phyloP scores from a whole-genome alignment of 768 basidiomycete species.

The Scleroderma citrinum region DNA sequence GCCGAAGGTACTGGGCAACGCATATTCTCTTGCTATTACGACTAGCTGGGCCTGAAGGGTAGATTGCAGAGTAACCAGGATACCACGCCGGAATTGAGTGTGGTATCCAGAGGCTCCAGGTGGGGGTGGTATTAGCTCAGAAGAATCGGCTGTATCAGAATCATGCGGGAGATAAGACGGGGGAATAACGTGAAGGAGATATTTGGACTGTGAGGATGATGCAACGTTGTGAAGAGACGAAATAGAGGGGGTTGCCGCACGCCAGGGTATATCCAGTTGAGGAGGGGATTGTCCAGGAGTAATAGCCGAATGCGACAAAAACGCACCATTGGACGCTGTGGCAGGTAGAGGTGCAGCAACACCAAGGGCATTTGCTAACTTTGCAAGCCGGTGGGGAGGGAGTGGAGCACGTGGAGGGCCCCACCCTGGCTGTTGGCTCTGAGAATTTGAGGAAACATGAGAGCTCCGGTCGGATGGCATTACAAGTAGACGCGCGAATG shows the following conservation, averaged over 20 bases:
- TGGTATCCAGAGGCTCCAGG: conserved; percentile 68
- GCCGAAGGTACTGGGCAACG: conserved; percentile 80
- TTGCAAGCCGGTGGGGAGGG: conserved; percentile 71
- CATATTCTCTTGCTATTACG: conserved; percentile 91
- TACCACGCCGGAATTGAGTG: conserved; percentile 73
- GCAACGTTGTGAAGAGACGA: conserved; percentile 34
- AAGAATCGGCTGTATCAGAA: conserved; percentile 34
- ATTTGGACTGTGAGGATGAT: conserved; percentile 49
- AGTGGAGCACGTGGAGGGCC: conserved; percentile 65
- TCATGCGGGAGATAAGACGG: conserved; percentile 68
- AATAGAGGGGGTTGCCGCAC: conserved; percentile 46
- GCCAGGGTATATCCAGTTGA: conserved; percentile 33
- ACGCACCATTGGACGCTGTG: conserved; percentile 20
- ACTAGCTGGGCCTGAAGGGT: conserved; percentile 76
- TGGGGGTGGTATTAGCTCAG: conserved; percentile 48
- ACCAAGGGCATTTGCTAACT: conserved; percentile 81
- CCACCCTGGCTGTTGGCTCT: conserved; percentile 34
- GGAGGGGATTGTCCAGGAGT: conserved; percentile 13
- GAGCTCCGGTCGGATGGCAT: conserved; percentile 15
- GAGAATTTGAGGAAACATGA: conserved; percentile 6
- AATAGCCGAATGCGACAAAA: conserved; percentile 7
- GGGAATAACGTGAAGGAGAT: conserved; percentile 79
- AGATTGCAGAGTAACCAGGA: conserved; percentile 80
- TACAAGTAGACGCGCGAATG: neutral
- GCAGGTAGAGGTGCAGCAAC: conserved; percentile 69